These are phyloP conservation scores for Streptanthus diversifolius DNA, from an alignment of 345 rosid genomes.

Conservation along the genomic window DNA sequence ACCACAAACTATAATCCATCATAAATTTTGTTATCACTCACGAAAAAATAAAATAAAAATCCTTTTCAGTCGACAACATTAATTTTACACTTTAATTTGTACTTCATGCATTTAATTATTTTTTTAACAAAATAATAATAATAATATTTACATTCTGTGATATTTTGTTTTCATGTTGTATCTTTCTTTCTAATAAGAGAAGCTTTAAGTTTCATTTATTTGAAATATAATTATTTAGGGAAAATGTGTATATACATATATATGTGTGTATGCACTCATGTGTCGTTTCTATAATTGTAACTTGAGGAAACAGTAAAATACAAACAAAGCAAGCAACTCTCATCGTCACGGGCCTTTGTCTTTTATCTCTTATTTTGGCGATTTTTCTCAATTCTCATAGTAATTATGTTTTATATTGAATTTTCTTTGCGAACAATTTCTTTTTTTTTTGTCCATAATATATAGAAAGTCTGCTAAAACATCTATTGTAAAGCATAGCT, in stretches of 20 bases:
- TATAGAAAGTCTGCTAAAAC: neutral
- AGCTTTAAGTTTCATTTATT: neutral
- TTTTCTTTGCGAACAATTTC: constrained; percentile 6
- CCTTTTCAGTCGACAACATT: constrained; percentile 20
- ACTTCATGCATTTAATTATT: neutral
- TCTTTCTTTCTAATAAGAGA: neutral
- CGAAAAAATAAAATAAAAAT: neutral
- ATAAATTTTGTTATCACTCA: neutral
- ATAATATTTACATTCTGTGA: neutral
- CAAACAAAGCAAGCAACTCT: constrained; percentile 23
- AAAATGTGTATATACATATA: neutral
- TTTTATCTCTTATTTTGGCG: constrained; percentile 13
- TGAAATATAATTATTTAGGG: too few species aligned
- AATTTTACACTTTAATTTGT: neutral
- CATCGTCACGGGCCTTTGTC: constrained; percentile 33
- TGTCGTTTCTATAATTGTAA: constrained; percentile 15
- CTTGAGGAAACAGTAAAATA: constrained; percentile 19
- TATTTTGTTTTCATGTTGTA: neutral
- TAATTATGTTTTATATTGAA: neutral
- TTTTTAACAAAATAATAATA: too few species aligned
- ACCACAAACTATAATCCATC: constrained; percentile 29
- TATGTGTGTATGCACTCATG: neutral
- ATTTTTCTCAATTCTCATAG: constrained; percentile 10
- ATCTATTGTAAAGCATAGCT: neutral
- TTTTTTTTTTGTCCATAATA: neutral